Conservation (phyloP, 2,329 filamentous ascomycete species). For the Stemphylium lycopersici region DNA sequence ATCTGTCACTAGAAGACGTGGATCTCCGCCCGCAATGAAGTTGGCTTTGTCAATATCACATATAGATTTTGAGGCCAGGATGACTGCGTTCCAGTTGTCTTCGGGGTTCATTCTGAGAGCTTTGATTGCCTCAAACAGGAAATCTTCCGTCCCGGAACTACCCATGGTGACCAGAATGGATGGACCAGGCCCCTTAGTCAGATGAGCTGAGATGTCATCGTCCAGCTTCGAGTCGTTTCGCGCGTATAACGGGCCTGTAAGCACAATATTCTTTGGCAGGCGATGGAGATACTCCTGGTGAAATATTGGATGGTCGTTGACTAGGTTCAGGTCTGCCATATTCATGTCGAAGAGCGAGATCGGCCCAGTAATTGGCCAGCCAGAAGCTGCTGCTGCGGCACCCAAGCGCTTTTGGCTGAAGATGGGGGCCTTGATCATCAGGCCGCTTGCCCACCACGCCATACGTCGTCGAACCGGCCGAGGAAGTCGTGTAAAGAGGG, state of each 20-base stretch:
- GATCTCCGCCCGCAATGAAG: constrained; percentile 29
- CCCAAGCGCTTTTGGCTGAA: constrained; percentile 41
- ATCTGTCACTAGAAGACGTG: constrained; percentile 38
- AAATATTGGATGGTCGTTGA: constrained; percentile 43
- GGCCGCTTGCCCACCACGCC: constrained; percentile 33
- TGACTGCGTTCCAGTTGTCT: constrained; percentile 40
- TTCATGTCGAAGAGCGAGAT: constrained; percentile 45
- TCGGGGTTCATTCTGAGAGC: constrained; percentile 30
- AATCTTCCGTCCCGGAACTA: constrained; percentile 39
- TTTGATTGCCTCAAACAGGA: constrained; percentile 41
- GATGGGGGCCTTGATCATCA: constrained; percentile 42
- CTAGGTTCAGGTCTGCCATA: constrained; percentile 44
- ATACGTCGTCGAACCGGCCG: constrained; percentile 34
- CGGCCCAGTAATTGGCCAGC: constrained; percentile 38
- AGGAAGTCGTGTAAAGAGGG: constrained; percentile 39
- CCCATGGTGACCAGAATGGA: constrained; percentile 42
- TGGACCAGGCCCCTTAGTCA: constrained; percentile 29
- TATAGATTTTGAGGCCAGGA: constrained; percentile 40
- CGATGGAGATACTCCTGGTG: constrained; percentile 39
- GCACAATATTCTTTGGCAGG: constrained; percentile 38
- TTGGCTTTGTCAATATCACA: constrained; percentile 37
- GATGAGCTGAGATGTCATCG: constrained; percentile 34
- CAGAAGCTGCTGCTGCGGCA: constrained; percentile 34
- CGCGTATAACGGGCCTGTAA: constrained; percentile 39
- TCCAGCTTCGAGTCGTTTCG: constrained; percentile 30